phyloP scores from a whole-genome alignment of 2,329 filamentous ascomycete genomes.

The Colletotrichum ledebouriae region DNA sequence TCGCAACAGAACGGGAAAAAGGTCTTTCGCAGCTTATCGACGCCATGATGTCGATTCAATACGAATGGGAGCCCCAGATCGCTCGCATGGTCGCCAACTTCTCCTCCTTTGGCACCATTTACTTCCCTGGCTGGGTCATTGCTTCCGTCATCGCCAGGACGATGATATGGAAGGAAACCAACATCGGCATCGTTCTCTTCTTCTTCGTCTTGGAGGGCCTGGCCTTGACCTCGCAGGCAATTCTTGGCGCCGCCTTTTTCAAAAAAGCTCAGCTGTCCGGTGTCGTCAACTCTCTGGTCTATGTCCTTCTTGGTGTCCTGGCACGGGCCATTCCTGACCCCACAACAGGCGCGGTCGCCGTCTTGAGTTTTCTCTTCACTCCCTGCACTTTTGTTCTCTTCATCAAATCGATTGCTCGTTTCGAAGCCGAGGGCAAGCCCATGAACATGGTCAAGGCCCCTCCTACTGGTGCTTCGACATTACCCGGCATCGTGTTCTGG shows the following conservation, averaged over 20 bases:
- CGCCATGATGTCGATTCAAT: conserved; percentile 77
- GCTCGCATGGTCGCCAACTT: conserved; percentile 69
- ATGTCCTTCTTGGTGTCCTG: conserved; percentile 82
- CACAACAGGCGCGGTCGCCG: conserved; percentile 72
- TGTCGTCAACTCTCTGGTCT: conserved; percentile 80
- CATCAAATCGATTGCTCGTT: conserved; percentile 80
- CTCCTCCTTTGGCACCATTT: conserved; percentile 76
- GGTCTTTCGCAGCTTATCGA: conserved; percentile 82
- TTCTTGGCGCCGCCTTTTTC: conserved; percentile 87
- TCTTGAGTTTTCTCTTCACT: conserved; percentile 83
- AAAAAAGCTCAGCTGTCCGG: conserved; percentile 89
- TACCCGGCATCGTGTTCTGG: conserved; percentile 84
- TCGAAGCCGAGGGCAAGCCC: conserved; percentile 71
- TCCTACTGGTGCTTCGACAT: conserved; percentile 74
- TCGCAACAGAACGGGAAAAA: conserved; percentile 77
- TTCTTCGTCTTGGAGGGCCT: conserved; percentile 82
- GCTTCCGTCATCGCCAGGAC: conserved; percentile 74
- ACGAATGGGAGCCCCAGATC: conserved; percentile 61
- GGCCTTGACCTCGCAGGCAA: conserved; percentile 82
- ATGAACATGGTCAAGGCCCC: conserved; percentile 73
- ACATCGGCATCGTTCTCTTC: conserved; percentile 74
- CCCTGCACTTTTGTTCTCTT: conserved; percentile 92
- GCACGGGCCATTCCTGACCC: conserved; percentile 79
- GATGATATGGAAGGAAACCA: conserved; percentile 75
- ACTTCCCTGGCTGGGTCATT: conserved; percentile 58